Evolutionary conservation across 208 protist species (phyloP).

Genomic region (Trichomonas gallinae): DNA sequence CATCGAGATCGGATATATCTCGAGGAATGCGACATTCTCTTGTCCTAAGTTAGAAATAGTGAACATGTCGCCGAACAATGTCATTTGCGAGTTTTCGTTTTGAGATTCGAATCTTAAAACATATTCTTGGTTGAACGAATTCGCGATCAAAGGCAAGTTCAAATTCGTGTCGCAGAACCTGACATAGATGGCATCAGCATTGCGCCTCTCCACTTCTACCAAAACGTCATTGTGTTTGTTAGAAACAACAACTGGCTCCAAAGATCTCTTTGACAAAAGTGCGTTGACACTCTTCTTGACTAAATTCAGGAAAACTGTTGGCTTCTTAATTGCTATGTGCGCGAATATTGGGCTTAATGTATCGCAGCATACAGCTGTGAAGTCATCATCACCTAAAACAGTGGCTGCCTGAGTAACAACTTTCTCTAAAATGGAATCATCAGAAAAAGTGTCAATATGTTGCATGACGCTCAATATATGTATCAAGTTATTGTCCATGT

Average conservation of each 20-base stretch:
- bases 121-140: background rate
- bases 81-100: background rate
- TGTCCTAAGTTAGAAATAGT: background rate
- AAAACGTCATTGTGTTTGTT: background rate
- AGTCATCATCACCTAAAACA: background rate
- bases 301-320: background rate
- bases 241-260: background rate
- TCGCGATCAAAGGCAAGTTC: background rate
- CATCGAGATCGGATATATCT: background rate
- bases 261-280: background rate
- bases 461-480: background rate
- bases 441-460: background rate
- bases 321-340: background rate
- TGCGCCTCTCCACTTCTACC: background rate
- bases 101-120: background rate
- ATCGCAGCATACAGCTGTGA: background rate
- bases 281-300: background rate
- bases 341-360: background rate
- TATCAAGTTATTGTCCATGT: background rate
- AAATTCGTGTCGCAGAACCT: background rate
- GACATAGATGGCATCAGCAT: background rate
- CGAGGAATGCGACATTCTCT: background rate
- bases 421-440: background rate
- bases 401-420: background rate
- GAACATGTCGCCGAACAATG: background rate